phyloP scores from a whole-genome alignment of 164 flowering plant species.

The Tetrastigma voinierianum region DNA sequence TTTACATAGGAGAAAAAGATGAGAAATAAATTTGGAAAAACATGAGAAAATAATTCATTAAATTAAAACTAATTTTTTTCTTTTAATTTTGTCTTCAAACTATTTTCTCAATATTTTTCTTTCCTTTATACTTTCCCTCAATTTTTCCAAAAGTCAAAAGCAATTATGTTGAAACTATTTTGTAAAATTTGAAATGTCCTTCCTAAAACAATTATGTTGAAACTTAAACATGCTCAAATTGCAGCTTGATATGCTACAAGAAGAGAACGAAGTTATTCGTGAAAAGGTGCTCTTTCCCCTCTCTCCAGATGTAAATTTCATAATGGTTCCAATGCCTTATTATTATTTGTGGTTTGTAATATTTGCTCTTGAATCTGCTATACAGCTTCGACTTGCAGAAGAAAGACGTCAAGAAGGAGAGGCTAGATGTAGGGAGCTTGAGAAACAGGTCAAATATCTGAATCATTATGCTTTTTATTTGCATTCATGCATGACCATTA shows the following conservation, averaged over 20 bases:
- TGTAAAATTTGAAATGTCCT: background rate
- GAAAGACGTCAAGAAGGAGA: conserved; percentile 85
- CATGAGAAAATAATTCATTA: too few species aligned
- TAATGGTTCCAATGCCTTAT: background rate
- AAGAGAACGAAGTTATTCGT: conserved; percentile 71
- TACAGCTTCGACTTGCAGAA: conserved; percentile 83
- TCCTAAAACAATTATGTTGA: conserved; percentile 1
- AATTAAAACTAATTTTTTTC: too few species aligned
- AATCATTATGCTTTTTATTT: background rate
- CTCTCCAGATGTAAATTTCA: background rate
- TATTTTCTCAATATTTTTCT: too few species aligned
- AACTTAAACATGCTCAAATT: conserved; percentile 22
- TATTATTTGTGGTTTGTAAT: background rate
- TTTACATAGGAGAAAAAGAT: too few species aligned
- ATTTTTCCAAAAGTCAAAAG: too few species aligned
- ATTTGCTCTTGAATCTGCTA: conserved; percentile 17
- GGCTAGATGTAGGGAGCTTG: conserved; percentile 85
- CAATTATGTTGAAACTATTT: background rate
- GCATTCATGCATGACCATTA: background rate
- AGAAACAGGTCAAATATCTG: conserved; percentile 70
- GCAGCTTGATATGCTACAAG: conserved; percentile 98
- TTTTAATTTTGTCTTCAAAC: too few species aligned
- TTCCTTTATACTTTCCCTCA: too few species aligned
- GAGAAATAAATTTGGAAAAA: too few species aligned
- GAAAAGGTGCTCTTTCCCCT: conserved; percentile 59